Percentiles rank a stretch among this genome's conserved stretches.
phyloP scores from a whole-genome alignment of 768 basidiomycete species.

The Termitomyces sp. region DNA sequence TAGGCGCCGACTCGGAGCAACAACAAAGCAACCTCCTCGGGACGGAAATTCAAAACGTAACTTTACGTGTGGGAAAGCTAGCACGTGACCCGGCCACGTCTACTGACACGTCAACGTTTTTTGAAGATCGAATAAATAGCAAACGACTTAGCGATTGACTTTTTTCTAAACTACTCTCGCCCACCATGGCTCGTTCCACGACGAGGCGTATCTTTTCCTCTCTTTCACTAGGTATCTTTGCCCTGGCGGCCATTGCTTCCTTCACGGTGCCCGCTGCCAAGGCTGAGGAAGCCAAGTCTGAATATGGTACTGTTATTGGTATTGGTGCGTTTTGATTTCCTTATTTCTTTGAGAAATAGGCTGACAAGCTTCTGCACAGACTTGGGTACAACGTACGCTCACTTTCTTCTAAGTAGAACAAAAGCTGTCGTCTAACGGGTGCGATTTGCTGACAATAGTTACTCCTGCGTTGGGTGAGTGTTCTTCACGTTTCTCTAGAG shows the following conservation, averaged over 20 bases:
- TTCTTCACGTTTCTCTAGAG: neutral
- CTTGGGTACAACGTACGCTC: slow-evolving; percentile 82
- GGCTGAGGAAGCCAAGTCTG: slow-evolving; percentile 66
- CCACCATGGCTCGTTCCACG: slow-evolving; percentile 45
- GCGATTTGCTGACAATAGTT: slow-evolving; percentile 42
- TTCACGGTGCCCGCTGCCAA: slow-evolving; percentile 60
- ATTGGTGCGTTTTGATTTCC: slow-evolving; percentile 53
- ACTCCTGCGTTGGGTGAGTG: slow-evolving; percentile 93
- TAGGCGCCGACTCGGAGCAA: too few relatives aligned
- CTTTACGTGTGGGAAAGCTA: neutral
- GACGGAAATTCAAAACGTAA: neutral
- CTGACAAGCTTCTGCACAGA: slow-evolving; percentile 40
- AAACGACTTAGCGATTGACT: slow-evolving; percentile 44
- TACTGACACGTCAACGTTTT: slow-evolving; percentile 25
- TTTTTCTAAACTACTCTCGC: slow-evolving; percentile 25
- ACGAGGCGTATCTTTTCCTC: slow-evolving; percentile 54
- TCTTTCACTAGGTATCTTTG: slow-evolving; percentile 56
- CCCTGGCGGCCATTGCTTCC: slow-evolving; percentile 68
- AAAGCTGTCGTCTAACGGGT: slow-evolving; percentile 18
- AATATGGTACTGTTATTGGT: slow-evolving; percentile 93
- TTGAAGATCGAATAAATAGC: slow-evolving; percentile 36
- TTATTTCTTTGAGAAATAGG: neutral
- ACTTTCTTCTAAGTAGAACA: neutral
- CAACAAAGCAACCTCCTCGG: too few relatives aligned
- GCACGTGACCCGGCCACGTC: slow-evolving; percentile 38